A percentile compares a stretch with the other conserved stretches of the same genome.
Conservation (phyloP, 441 rosid genomes). For the Populus hybrid region DNA sequence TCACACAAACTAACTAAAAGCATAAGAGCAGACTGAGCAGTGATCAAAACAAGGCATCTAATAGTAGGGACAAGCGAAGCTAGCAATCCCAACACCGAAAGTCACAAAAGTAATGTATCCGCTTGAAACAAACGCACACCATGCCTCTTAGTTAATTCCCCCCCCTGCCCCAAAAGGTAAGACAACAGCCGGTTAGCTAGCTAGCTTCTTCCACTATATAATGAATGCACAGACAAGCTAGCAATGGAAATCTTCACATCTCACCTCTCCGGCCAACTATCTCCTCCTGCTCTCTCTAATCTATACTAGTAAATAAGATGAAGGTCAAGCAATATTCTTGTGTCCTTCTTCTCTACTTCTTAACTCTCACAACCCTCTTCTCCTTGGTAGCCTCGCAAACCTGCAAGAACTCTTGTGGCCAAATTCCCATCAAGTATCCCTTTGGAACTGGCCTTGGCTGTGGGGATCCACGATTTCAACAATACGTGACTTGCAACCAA, state of each 20-base stretch:
- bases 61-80: slow-evolving; percentile 17
- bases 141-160: neutral
- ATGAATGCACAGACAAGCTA: neutral
- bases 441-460: slow-evolving; percentile 78
- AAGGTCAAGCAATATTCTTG: slow-evolving; percentile 20
- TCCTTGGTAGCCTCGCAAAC: slow-evolving; percentile 49
- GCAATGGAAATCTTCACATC: neutral
- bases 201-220: slow-evolving; percentile 1
- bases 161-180: no score
- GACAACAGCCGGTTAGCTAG: neutral
- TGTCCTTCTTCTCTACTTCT: slow-evolving; percentile 16
- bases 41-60: slow-evolving; percentile 26
- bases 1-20: no score
- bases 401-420: slow-evolving; percentile 70
- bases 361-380: slow-evolving; percentile 32
- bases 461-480: slow-evolving; percentile 80
- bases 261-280: neutral
- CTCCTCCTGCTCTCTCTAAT: neutral
- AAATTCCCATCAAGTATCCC: slow-evolving; percentile 62
- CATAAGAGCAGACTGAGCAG: neutral
- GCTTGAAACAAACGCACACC: neutral
- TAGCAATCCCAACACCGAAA: slow-evolving; percentile 29
- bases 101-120: slow-evolving; percentile 11
- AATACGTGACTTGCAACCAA: slow-evolving; percentile 49
- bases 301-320: slow-evolving; percentile 22